Percentiles rank a stretch among this genome's conserved stretches.
Evolutionary conservation across 2,329 filamentous ascomycete species (phyloP).

Genomic region (Arthrobotrys iridis): DNA sequence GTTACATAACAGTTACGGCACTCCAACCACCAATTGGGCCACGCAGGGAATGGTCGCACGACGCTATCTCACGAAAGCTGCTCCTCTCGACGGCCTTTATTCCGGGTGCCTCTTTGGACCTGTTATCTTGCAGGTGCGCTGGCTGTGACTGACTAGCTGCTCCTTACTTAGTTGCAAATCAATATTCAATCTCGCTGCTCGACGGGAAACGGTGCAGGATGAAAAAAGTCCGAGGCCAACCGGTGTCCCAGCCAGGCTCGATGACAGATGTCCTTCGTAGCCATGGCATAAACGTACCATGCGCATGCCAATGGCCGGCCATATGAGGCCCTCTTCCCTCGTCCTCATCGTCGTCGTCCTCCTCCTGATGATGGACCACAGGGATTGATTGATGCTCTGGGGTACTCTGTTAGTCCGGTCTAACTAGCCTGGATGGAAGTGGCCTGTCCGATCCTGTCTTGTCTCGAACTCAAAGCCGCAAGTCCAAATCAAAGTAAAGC

Average conservation of each 20-base stretch:
- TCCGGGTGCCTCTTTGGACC: neutral
- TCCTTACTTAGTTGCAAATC: neutral
- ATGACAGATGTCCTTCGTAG: slow-evolving; percentile 5
- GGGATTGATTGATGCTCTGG: neutral
- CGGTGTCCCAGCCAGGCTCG: neutral
- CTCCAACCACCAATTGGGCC: slow-evolving; percentile 39
- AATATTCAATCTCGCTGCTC: neutral
- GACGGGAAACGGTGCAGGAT: no score
- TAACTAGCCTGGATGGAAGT: neutral
- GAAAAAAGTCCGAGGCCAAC: slow-evolving; percentile 39
- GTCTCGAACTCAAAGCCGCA: slow-evolving; percentile 9
- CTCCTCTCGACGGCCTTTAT: neutral
- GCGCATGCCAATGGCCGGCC: neutral
- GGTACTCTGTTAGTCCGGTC: neutral
- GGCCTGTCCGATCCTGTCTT: neutral
- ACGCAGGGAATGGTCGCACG: slow-evolving; percentile 27
- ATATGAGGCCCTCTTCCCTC: neutral
- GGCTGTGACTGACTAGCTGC: neutral
- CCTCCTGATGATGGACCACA: neutral
- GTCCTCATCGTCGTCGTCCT: neutral
- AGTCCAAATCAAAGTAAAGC: slow-evolving; percentile 8
- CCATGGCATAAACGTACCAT: neutral
- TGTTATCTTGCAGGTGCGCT: slow-evolving; percentile 6
- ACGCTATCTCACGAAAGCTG: slow-evolving; percentile 32
- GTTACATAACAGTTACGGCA: slow-evolving; percentile 51